Base-by-base conservation (phyloP, 306 rosid genomes). In the Malus orientalis region DNA sequence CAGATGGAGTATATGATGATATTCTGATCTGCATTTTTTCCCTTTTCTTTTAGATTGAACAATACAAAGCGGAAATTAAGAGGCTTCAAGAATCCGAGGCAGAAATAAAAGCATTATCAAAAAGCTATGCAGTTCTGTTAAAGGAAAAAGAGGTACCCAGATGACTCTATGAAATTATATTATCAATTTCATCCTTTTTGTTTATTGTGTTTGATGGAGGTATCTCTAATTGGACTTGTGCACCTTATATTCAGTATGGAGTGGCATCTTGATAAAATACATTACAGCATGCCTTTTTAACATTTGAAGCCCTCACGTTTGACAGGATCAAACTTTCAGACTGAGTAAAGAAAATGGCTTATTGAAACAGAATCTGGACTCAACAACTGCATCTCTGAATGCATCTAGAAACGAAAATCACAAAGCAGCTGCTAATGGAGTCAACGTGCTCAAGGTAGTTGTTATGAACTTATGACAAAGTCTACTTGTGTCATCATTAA, bases 21-120 rank as follows among this genome's bases (percentile, higher is more conserved):
- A 70, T 45, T 74, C 72, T 51, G 16, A 66, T 66, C 36, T 76
- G 45, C 67, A 15, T 55, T 75, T 59, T 63, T 59, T 63, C 30
- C 65, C 25, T 71, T 16, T 74, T 80, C 63, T 81, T 79, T 83
- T 80, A 92, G 98, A 83, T 92, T 79, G 96, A 89, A 67, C 92
- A 86, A 71, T 92, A 85, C 78, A 88, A 79, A 85, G 81, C 86
- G 58, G 96, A 95, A 81, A 90, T 95, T 76, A 89, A 87, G 88
- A 92, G 88, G 82, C 97, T 95, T 84, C 95, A 90, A 85, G 93
- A 91, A 73, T 95, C 97, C 0, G 98, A 95, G 84, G 88, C 92
- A 38, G 96, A 95, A 85, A 92, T 95, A 78, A 92, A 95, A 88
- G 96, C 93, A 45, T 80, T 92, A 32, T 95, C 98, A 60, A 85